Evolutionary conservation across 768 basidiomycete genomes (phyloP).

Genomic region (Phylloporus sp.): DNA sequence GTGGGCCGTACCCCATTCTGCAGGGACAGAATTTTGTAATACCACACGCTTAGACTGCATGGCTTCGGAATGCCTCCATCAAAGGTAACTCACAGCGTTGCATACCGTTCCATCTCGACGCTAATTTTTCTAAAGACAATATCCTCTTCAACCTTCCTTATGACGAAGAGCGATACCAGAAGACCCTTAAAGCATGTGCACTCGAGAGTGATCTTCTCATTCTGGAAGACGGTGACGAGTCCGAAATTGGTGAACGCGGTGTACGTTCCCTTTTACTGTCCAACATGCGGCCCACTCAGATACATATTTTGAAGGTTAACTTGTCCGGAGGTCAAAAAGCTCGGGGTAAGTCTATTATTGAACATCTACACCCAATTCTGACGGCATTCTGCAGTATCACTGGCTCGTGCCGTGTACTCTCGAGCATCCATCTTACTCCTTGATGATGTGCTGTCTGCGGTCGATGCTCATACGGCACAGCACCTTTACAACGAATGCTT

Average conservation of each 20-base stretch:
- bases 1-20: constrained; percentile 28
- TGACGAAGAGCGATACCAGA: constrained; percentile 66
- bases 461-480: constrained; percentile 82
- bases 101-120: constrained; percentile 35
- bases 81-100: constrained; percentile 16
- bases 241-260: constrained; percentile 84
- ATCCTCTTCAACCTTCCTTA: constrained; percentile 79
- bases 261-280: constrained; percentile 32
- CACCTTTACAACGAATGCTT: constrained; percentile 79
- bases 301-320: constrained; percentile 20
- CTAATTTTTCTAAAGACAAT: constrained; percentile 41
- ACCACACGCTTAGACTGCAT: constrained; percentile 41
- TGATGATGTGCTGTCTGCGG: constrained; percentile 73
- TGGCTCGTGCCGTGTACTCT: constrained; percentile 87
- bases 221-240: constrained; percentile 82
- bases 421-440: constrained; percentile 76
- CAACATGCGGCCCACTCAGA: background rate
- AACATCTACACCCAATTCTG: background rate
- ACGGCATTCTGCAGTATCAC: constrained; percentile 43
- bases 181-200: constrained; percentile 73
- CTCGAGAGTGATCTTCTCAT: constrained; percentile 72
- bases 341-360: constrained; percentile 39
- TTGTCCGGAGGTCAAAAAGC: constrained; percentile 60
- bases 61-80: constrained; percentile 66
- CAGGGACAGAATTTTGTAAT: constrained; percentile 2